Base-by-base conservation (phyloP, 306 rosid species). In the Glycyrrhiza uralensis region DNA sequence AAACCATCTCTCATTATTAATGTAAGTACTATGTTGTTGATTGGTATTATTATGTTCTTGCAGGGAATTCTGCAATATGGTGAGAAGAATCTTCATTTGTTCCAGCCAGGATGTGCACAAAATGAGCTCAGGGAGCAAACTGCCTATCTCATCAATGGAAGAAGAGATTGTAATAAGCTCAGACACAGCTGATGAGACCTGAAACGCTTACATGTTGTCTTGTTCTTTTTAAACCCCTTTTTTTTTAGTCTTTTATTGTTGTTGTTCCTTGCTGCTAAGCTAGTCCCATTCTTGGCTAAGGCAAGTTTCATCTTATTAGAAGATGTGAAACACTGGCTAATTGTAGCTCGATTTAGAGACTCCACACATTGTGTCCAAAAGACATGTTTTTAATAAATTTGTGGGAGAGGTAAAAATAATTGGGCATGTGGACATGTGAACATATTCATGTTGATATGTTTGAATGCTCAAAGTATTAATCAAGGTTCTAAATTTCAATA, bases 31-130 rank as follows among this genome's bases (percentile, higher is more conserved):
- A 65, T 35, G 22, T n/a, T n/a, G n/a, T 33, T 51, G 3, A 26
- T 36, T 39, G 65, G 8, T 66, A 6, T 46, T 26, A 13, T 73
- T 41, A 15, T 69, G 35, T 64, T 78, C 39, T 61, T 82, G 69
- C 86, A 95, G 99, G 42, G 96, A 91, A 75, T 95, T 95, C 85
- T 95, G 97, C 76, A 87, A 81, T 69, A 86, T 95, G 89, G 99
- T 88, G 77, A 89, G 84, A 61, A 89, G 97, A 76, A 95, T 95
- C 77, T 84, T 87, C 20, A 95, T 95, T 59, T 87, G 92, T 65
- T 87, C 91, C 13, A 89, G 92, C 77, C 89, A 82, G 77, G 95
- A 91, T 61, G 90, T 94, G 69, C 88, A 87, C 82, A 90, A 89
- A 80, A 85, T 91, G 87, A 89, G 82, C 42, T 38, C 85, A 8